These are phyloP conservation scores for Geotrichum fermentans DNA, from an alignment of 1,139 yeast genomes.

Conservation along the genomic window DNA sequence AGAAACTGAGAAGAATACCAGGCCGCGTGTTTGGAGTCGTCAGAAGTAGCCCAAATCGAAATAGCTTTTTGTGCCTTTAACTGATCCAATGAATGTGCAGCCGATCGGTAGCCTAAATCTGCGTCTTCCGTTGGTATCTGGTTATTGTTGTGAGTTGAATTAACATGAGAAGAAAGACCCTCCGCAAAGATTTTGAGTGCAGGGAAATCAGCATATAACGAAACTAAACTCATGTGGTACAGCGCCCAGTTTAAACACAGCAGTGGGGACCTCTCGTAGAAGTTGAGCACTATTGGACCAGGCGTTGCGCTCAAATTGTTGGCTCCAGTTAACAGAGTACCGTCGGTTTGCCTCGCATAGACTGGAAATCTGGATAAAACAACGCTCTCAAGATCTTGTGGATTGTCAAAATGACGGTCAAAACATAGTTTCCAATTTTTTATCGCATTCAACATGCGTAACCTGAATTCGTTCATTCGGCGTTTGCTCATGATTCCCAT, in stretches of 20 bases:
- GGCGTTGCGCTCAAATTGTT: no score
- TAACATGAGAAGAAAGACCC: conserved; percentile 15
- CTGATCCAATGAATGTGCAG: conserved; percentile 15
- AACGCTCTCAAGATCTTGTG: conserved; percentile 1
- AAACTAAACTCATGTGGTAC: conserved; percentile 28
- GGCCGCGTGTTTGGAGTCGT: conserved; percentile 31
- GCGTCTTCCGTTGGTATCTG: neutral
- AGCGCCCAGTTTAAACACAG: conserved; percentile 32
- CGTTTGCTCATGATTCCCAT: conserved; percentile 37
- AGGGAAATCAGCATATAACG: conserved; percentile 29
- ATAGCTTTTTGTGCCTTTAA: conserved; percentile 17
- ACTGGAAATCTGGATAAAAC: neutral
- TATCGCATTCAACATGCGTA: conserved; percentile 38
- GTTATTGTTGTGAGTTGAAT: neutral
- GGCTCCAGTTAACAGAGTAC: neutral
- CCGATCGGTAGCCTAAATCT: conserved; percentile 14
- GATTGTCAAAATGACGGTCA: conserved; percentile 35
- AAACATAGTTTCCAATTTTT: conserved; percentile 42
- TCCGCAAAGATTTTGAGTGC: conserved; percentile 27
- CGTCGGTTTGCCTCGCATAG: neutral
- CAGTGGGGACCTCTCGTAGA: conserved; percentile 27
- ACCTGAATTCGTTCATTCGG: conserved; percentile 33
- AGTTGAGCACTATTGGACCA: conserved; percentile 24
- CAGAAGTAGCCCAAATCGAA: conserved; percentile 29
- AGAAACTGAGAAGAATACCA: conserved; percentile 33